Percentiles rank a stretch among this genome's conserved stretches.
phyloP scores from a whole-genome alignment of 2,329 filamentous ascomycete genomes.

The Sarocladium strictum region DNA sequence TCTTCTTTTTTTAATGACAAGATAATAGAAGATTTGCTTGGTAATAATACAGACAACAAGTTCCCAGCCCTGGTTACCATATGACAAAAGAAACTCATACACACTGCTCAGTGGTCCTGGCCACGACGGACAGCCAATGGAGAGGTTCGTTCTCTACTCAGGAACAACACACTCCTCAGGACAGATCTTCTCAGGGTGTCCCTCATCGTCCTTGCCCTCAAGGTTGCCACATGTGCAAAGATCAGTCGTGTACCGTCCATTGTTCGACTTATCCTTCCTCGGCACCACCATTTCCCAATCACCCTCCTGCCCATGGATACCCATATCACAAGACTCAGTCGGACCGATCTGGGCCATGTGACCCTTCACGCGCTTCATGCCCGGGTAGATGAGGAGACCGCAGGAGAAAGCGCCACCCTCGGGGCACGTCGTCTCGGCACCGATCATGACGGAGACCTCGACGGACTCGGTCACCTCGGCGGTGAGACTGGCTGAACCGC shows the following conservation, averaged over 20 bases:
- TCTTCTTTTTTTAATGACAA: too few species aligned
- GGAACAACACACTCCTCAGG: background rate
- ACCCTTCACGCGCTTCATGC: background rate
- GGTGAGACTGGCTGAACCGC: background rate
- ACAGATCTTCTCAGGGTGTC: background rate
- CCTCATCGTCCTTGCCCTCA: background rate
- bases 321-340: background rate
- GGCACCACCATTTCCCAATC: background rate
- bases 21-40: too few species aligned
- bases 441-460: background rate
- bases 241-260: background rate
- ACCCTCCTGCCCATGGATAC: background rate
- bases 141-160: background rate
- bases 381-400: background rate
- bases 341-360: background rate
- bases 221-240: background rate
- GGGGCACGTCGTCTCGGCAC: background rate
- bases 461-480: background rate
- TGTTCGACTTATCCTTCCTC: background rate
- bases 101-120: background rate
- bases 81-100: background rate
- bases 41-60: too few species aligned
- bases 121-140: background rate
- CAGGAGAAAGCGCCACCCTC: background rate
- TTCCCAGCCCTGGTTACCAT: too few species aligned